phyloP scores from a whole-genome alignment of 2,329 filamentous ascomycete genomes.

The Fusarium longipes region DNA sequence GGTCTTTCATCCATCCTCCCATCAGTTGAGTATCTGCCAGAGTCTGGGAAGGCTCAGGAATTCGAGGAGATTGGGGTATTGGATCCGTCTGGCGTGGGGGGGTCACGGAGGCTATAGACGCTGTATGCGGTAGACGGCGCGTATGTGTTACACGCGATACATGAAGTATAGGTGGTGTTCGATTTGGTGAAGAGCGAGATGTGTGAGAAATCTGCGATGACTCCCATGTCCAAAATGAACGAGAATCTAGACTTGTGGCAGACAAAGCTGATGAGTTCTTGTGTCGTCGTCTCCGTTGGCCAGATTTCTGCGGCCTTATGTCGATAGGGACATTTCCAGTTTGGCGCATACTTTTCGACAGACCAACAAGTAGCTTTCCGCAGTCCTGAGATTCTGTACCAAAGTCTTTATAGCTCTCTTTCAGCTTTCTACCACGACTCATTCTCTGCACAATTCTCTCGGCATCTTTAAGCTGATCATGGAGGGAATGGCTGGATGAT shows the following conservation, averaged over 20 bases:
- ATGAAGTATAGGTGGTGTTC: not conserved
- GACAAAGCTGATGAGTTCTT: not conserved
- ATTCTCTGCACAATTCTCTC: not conserved
- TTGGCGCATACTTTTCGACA: not conserved
- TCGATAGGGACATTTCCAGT: not conserved
- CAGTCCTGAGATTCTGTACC: not conserved
- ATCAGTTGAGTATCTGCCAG: accelerated
- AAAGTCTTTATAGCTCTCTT: not conserved
- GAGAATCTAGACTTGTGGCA: not conserved
- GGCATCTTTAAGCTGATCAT: not conserved
- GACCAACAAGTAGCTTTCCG: not conserved
- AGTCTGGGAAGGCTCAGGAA: not conserved
- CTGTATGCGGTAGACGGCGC: not conserved
- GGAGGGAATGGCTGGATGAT: not conserved
- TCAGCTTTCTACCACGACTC: not conserved
- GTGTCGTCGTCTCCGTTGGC: not conserved
- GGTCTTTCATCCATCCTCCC: not conserved
- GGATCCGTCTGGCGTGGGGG: not conserved
- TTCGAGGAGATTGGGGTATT: not conserved
- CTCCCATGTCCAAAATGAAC: not conserved
- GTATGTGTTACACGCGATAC: not conserved
- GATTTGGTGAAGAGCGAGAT: not conserved
- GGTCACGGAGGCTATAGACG: too few relatives aligned
- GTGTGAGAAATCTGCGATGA: not conserved
- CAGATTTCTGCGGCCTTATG: not conserved